phyloP scores from a whole-genome alignment of 441 rosid genomes.

The Gossypium lobatum region DNA sequence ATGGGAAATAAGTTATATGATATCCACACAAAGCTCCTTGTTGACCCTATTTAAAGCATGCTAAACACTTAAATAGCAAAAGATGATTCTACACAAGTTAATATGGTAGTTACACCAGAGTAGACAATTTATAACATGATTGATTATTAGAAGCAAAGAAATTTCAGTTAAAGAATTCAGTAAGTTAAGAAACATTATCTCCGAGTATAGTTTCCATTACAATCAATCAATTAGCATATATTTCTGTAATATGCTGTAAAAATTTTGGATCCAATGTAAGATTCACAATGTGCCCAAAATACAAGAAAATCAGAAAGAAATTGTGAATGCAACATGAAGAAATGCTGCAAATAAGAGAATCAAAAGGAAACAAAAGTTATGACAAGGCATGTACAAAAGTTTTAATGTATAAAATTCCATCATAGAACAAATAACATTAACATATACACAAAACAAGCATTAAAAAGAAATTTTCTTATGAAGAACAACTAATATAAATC shows the following conservation, averaged over 20 bases:
- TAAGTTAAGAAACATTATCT: neutral
- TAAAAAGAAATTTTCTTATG: neutral
- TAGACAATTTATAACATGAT: neutral
- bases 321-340: neutral
- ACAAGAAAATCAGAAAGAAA: conserved; percentile 3
- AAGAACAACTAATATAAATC: neutral
- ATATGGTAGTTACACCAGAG: neutral
- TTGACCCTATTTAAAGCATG: neutral
- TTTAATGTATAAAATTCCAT: neutral
- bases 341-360: neutral
- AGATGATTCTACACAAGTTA: neutral
- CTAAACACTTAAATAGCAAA: neutral
- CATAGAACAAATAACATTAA: conserved; percentile 1
- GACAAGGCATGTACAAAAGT: neutral
- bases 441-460: neutral
- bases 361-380: neutral
- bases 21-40: neutral
- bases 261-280: neutral
- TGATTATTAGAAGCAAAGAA: neutral
- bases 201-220: neutral
- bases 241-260: neutral
- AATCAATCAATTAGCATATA: neutral
- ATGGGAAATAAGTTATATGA: neutral
- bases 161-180: neutral
- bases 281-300: neutral